A percentile compares a stretch with the other conserved stretches of the same genome.
Evolutionary conservation across 345 rosid species (phyloP).

Genomic region (Dipteronia sinensis): DNA sequence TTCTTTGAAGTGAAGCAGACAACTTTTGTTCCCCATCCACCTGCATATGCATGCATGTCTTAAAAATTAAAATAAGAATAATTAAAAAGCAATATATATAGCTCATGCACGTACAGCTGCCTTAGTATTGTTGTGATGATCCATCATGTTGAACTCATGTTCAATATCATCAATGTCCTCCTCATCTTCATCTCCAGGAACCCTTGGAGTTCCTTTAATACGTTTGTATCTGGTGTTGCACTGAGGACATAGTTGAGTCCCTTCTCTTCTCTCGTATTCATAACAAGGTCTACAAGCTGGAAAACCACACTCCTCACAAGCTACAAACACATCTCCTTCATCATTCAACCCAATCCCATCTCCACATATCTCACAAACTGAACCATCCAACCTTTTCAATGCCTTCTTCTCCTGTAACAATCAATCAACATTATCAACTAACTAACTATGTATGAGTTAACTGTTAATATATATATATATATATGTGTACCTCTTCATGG

Average conservation of each 20-base stretch:
- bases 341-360: slow-evolving; percentile 75
- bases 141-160: slow-evolving; percentile 87
- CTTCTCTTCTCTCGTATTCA: slow-evolving; percentile 96
- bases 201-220: slow-evolving; percentile 92
- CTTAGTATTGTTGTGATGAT: slow-evolving; percentile 72
- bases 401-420: slow-evolving; percentile 78
- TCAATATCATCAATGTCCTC: slow-evolving; percentile 94
- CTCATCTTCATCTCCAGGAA: slow-evolving; percentile 95
- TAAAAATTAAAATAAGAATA: too few relatives aligned
- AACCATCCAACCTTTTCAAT: slow-evolving; percentile 83
- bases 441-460: too few relatives aligned
- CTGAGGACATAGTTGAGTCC: slow-evolving; percentile 87
- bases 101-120: too few relatives aligned
- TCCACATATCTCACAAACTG: slow-evolving; percentile 91
- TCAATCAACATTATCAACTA: neutral
- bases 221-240: slow-evolving; percentile 98
- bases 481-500: slow-evolving; percentile 74
- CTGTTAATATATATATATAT: too few relatives aligned
- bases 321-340: slow-evolving; percentile 92
- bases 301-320: slow-evolving; percentile 96
- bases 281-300: slow-evolving; percentile 96
- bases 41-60: too few relatives aligned
- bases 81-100: too few relatives aligned
- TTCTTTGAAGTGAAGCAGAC: slow-evolving; percentile 68
- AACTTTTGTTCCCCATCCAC: slow-evolving; percentile 56